Conservation (phyloP, 768 basidiomycete genomes). For the Wakefieldia striispora region DNA sequence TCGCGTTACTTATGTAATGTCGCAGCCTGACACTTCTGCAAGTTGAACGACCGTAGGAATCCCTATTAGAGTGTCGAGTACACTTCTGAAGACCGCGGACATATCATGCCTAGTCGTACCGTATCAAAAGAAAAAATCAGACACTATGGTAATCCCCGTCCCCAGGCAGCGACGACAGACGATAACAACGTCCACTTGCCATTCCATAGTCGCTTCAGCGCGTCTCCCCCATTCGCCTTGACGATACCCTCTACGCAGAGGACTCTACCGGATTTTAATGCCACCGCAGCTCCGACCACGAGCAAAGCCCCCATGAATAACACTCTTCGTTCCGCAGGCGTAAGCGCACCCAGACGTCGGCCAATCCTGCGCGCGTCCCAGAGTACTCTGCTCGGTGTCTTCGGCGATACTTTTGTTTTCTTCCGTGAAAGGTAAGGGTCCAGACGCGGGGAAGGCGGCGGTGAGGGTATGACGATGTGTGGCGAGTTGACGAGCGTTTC, state of each 20-base stretch:
- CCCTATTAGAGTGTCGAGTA: too few relatives aligned
- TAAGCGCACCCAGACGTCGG: conserved; percentile 25
- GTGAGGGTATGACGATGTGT: conserved; percentile 25
- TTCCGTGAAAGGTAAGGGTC: conserved; percentile 12
- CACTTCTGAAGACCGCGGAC: too few relatives aligned
- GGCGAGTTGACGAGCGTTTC: conserved; percentile 24
- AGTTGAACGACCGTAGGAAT: too few relatives aligned
- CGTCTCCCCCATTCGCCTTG: conserved; percentile 14
- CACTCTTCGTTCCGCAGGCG: conserved; percentile 25
- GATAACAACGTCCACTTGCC: conserved; percentile 21
- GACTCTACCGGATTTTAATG: conserved; percentile 28
- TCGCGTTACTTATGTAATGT: too few relatives aligned
- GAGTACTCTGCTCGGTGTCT: conserved; percentile 3
- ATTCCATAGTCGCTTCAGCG: conserved; percentile 24
- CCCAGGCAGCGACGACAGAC: conserved; percentile 27
- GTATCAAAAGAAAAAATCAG: neutral
- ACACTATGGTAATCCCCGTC: conserved; percentile 24
- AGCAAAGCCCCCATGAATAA: conserved; percentile 66
- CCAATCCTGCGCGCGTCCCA: conserved; percentile 18
- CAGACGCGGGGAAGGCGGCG: conserved; percentile 20
- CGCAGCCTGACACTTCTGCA: too few relatives aligned
- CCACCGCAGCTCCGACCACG: conserved; percentile 69
- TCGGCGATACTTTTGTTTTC: conserved; percentile 18
- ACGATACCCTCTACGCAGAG: conserved; percentile 14
- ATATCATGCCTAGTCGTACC: too few relatives aligned